A percentile compares a stretch with the other conserved stretches of the same genome.
Conservation (phyloP, 176 grass and related monocot genomes). For the Tuctoria greenei region DNA sequence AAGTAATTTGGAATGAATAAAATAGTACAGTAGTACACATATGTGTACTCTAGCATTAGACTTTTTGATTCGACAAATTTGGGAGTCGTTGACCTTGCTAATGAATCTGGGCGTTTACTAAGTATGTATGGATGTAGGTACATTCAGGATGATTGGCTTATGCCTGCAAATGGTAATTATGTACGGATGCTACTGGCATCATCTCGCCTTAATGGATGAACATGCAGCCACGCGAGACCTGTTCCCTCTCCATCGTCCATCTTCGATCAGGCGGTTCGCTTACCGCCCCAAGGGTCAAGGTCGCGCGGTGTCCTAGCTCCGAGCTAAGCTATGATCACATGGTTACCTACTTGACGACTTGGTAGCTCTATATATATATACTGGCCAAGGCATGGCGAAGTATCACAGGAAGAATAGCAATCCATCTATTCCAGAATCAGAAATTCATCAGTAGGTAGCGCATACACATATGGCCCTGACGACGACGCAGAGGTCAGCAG, state of each 20-base stretch:
- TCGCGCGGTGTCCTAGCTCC: not conserved
- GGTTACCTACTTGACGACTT: no score
- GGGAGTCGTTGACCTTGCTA: conserved; percentile 23
- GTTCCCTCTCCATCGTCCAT: not conserved
- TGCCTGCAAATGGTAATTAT: conserved; percentile 35
- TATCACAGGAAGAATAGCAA: no score
- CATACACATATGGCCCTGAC: conserved; percentile 1
- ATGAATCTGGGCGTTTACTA: not conserved
- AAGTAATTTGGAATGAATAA: no score
- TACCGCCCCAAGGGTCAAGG: no score
- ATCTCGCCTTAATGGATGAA: not conserved
- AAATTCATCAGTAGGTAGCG: no score
- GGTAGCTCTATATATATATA: no score
- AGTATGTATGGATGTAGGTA: not conserved
- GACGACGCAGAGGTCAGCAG: not conserved
- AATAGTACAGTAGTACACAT: no score
- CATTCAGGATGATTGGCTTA: not conserved
- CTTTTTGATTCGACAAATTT: conserved; percentile 22
- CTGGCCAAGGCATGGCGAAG: no score
- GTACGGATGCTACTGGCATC: not conserved
- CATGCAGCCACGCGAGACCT: not conserved
- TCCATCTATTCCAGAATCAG: no score
- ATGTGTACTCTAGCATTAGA: no score
- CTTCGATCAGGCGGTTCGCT: not conserved
- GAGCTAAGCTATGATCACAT: not conserved